Evolutionary conservation across 345 rosid genomes (phyloP), one percentile per base, ranked within the genome.

Genomic region (Populus deltoides): DNA sequence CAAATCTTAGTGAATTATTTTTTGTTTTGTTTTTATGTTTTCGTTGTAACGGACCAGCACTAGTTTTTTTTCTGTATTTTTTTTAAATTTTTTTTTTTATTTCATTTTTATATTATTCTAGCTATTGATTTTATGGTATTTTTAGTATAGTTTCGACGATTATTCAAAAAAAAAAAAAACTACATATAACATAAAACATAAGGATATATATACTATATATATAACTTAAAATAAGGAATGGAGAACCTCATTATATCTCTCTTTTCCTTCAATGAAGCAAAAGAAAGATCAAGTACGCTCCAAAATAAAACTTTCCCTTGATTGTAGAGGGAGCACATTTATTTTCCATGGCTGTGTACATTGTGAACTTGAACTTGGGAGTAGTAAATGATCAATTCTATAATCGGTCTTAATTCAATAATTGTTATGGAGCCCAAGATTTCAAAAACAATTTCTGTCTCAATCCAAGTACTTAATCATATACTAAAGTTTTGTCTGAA

Each of bases 211-310:
- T 49, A 15, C 7, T 24, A 59, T 25, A 4, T 33, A 33, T 4
- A 33, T 17, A 12, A 31, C 8, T 25, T 43, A 49, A 39, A 51
- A 27, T 43, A 61, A 49, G 18, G 59, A 68, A 75, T 27, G 68
- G 57, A 69, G 18, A 66, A 25, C 20, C 68, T 16, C 31, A 29
- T 8, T 59, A 8, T 27, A 70, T 57, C 53, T 70, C 62, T 66
- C 63, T 9, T 77, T 66, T 55, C 79, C 41, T 36, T 51, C 39
- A 35, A n/a, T 49, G 78, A 77, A 59, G 74, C 59, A 57, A 59
- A 27, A 39, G 17, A 51, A 17, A 69, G 29, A n/a, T 77, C 74
- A 57, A 69, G 74, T 0, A 68, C 45, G 59, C 73, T 57, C 15
- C 12, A 43, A 43, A 20, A 18, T 3, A 78, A 49, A 15, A 59